These are phyloP conservation scores for Isatis tinctoria DNA, from an alignment of 345 rosid species.

Conservation along the genomic window DNA sequence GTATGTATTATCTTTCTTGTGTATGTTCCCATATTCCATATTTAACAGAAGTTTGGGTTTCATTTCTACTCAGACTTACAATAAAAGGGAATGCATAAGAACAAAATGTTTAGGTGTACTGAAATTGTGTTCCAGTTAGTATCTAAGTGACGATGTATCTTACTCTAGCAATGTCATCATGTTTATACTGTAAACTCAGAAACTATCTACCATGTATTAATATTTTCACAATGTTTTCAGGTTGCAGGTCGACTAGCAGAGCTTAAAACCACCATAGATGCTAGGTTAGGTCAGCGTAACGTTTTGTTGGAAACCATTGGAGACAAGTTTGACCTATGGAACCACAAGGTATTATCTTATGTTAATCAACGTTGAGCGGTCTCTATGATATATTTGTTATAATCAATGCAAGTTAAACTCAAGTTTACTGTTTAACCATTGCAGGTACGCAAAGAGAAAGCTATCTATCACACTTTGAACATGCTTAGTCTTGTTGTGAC, in stretches of 20 bases:
- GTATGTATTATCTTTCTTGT: conserved; percentile 38
- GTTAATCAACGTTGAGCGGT: neutral
- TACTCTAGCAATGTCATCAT: neutral
- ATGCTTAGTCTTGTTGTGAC: conserved; percentile 98
- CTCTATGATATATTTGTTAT: neutral
- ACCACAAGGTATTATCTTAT: conserved; percentile 45
- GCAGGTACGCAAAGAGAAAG: conserved; percentile 92
- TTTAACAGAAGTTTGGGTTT: conserved; percentile 17
- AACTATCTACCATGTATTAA: neutral
- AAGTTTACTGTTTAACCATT: neutral
- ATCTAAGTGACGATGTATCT: neutral
- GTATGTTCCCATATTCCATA: neutral
- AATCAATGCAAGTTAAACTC: neutral
- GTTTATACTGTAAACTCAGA: neutral
- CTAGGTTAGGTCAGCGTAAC: conserved; percentile 60
- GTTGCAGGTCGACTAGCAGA: conserved; percentile 68
- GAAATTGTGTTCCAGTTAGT: neutral
- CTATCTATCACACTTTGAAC: conserved; percentile 82
- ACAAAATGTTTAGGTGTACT: neutral
- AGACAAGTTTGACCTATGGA: conserved; percentile 82
- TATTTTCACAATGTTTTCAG: conserved; percentile 34
- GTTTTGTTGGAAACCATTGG: conserved; percentile 63
- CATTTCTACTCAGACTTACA: neutral
- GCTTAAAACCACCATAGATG: conserved; percentile 73
- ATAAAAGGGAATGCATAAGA: neutral